Evolutionary conservation across 208 protist species (phyloP), one percentile per base, ranked within the genome.

Genomic region (Trypanosoma platydactyli): DNA sequence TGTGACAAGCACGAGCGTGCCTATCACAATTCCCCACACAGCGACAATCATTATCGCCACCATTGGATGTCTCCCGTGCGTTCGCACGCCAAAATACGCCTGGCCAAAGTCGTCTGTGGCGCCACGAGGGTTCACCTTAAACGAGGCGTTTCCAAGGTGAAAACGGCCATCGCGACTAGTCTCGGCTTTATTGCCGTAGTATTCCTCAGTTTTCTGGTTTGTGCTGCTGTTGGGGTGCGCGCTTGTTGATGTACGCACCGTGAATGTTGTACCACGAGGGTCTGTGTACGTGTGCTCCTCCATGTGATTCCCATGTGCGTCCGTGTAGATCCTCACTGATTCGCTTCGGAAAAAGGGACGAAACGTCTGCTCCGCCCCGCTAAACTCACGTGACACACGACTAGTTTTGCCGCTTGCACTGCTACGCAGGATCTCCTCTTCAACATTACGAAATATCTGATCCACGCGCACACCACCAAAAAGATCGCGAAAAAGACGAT

Each of bases 391-490:
- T 3, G 77, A 78, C 6, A 87, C 74, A 24, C 77, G 64, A 18
- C 52, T 44, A 16, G 13, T 16, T 22, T 54, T 25, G 61, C 81
- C 75, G 35, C 61, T 22, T 0, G 79, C 50, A 16, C 76, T 74
- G 29, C 79, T 70, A 2, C 78, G 66, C 18, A 77, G 83, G 78
- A 91, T 85, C 64, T 90, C 81, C 51, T 89, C 81, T 65, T 95
- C 87, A 33, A 95, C 35, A 56, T 92, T 74, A 5, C 83, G 78
- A 68, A 95, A 93, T 59, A 95, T 93, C 61, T 93, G 82, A 24
- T 95, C 90, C 29, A 95, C 77, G 0, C 81, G 75, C 86, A 95
- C 89, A 25, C 86, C 82, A 33, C 87, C 87, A 61, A 96, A 96
- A 16, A 96, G 71, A 44, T 94, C 87, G 48, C 84, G 77, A 63